Conservation (phyloP, 805 yeast genomes). For the Teunomyces barrocoloradensis region DNA sequence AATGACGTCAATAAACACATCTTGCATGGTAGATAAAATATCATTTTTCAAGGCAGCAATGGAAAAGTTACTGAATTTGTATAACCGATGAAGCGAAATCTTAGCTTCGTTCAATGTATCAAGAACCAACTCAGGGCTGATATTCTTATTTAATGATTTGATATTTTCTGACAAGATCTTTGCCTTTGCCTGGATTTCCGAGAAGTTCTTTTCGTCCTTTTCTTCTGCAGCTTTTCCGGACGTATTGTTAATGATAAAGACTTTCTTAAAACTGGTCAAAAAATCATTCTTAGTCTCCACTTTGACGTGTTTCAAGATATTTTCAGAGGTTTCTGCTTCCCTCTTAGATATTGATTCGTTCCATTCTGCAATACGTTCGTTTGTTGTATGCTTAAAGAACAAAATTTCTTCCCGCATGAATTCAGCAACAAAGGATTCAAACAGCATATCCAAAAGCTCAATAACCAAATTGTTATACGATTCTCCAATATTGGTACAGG, state of each 20-base stretch:
- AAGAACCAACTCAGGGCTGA: slow-evolving; percentile 78
- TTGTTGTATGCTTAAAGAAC: slow-evolving; percentile 24
- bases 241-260: slow-evolving; percentile 17
- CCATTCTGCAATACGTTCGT: slow-evolving; percentile 31
- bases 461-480: slow-evolving; percentile 27
- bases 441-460: slow-evolving; percentile 42
- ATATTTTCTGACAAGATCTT: slow-evolving; percentile 74
- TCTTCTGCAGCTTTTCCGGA: slow-evolving; percentile 1
- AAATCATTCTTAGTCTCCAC: slow-evolving; percentile 37
- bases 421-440: slow-evolving; percentile 39
- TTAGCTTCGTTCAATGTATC: slow-evolving; percentile 68
- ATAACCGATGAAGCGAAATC: slow-evolving; percentile 56
- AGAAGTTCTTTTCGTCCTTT: slow-evolving; percentile 31
- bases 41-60: slow-evolving; percentile 33
- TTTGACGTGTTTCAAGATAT: slow-evolving; percentile 48
- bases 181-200: slow-evolving; percentile 77
- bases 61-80: slow-evolving; percentile 29
- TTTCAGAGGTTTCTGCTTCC: slow-evolving; percentile 48
- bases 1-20: slow-evolving; percentile 67
- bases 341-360: slow-evolving; percentile 34
- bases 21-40: slow-evolving; percentile 44
- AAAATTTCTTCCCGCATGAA: slow-evolving; percentile 37
- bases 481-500: slow-evolving; percentile 38
- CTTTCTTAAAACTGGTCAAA: slow-evolving; percentile 23
- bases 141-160: slow-evolving; percentile 69